A percentile compares a stretch with the other conserved stretches of the same genome.
These are phyloP conservation scores for Mycosphaerelloides madeirae DNA, from an alignment of 2,329 filamentous ascomycete species.

Conservation along the genomic window DNA sequence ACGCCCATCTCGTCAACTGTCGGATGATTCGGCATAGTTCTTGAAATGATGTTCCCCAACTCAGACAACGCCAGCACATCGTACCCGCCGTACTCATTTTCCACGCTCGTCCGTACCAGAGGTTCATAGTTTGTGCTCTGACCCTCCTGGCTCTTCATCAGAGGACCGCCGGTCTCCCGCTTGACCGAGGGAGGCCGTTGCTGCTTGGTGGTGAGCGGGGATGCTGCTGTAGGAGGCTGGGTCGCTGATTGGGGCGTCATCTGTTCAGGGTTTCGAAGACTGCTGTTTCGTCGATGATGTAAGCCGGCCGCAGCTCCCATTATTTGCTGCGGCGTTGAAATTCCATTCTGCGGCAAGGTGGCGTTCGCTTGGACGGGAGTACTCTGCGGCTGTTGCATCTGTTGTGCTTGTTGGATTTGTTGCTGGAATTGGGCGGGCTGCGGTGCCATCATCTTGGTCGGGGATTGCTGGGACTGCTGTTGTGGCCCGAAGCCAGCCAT, in stretches of 20 bases:
- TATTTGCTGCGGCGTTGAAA: slow-evolving; percentile 44
- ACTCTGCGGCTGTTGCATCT: slow-evolving; percentile 30
- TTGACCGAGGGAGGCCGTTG: slow-evolving; percentile 29
- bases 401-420: slow-evolving; percentile 24
- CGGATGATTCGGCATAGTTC: slow-evolving; percentile 70
- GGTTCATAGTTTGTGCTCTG: slow-evolving; percentile 32
- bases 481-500: slow-evolving; percentile 34
- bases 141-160: slow-evolving; percentile 32
- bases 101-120: slow-evolving; percentile 20
- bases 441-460: slow-evolving; percentile 30
- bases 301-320: slow-evolving; percentile 31
- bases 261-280: slow-evolving; percentile 26
- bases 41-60: slow-evolving; percentile 62
- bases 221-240: slow-evolving; percentile 20
- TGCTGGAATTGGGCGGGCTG: slow-evolving; percentile 29
- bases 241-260: slow-evolving; percentile 26
- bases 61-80: slow-evolving; percentile 61
- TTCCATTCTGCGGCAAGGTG: slow-evolving; percentile 44
- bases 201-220: slow-evolving; percentile 26
- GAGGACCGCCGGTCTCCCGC: slow-evolving; percentile 22
- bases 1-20: slow-evolving; percentile 72
- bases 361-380: slow-evolving; percentile 46
- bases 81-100: slow-evolving; percentile 58
- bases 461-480: slow-evolving; percentile 30
- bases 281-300: slow-evolving; percentile 31